Evolutionary conservation across 2,329 filamentous ascomycete species (phyloP), one percentile per base, ranked within the genome.

Genomic region (Bipolaris bicolor): DNA sequence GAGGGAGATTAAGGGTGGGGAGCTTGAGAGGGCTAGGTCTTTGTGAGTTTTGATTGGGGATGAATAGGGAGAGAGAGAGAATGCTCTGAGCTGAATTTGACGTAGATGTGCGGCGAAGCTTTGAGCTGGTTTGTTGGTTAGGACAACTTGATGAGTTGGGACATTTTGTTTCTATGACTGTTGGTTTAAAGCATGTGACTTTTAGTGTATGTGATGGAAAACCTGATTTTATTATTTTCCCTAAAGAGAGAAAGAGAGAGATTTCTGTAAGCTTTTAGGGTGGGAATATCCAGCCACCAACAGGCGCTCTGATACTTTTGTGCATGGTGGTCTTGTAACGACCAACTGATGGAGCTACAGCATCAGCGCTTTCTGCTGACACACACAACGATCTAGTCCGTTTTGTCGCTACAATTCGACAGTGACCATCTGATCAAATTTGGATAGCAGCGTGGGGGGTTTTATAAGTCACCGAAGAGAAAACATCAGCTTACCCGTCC

Each of bases 1-100:
- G 48, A 77, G 79, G 68, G 74, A 80, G 46, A 58, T 84, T 54
- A 83, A 83, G 68, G 77, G 81, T 66, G 73, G 72, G 33, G 82
- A 85, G 62, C 55, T 83, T 7, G 76, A 82, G 58, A 52, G 75
- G 76, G 57, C 71, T n/a, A 65, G 70, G 58, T 24, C 22, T 24
- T 5, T 24, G 22, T 24, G 22, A 24, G 22, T 24, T 24, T 24
- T 52, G 16, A 20, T 46, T n/a, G 3, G n/a, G n/a, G n/a, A n/a
- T n/a, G n/a, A n/a, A n/a, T 20, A 3, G n/a, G 5, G 36, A 29
- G 26, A 18, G 46, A 24, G 9, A 24, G 24, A 3, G 18, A 5
- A 43, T 33, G n/a, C 5, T 22, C 37, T 48, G 29, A 31, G 22
- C 44, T 57, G 31, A 57, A 24, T 34, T 10, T 11, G 24, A 31